Evolutionary conservation across 2,329 filamentous ascomycete genomes (phyloP).

Genomic region (Cercospora sesami): DNA sequence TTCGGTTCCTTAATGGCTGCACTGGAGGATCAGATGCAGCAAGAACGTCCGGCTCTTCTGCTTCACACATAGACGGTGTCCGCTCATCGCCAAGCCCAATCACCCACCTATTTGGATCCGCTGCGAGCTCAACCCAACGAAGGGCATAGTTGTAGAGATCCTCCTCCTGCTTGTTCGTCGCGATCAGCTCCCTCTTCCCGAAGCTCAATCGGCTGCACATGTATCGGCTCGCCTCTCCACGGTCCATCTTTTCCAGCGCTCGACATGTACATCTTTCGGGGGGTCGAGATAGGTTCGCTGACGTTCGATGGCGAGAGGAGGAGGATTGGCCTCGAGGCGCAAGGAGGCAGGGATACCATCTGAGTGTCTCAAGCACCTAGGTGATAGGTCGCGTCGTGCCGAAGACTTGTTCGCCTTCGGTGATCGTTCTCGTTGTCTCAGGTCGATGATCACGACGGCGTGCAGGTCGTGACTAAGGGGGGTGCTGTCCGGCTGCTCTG

Average conservation of each 20-base stretch:
- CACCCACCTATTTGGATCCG: background rate
- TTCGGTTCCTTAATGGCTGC: background rate
- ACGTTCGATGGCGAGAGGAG: background rate
- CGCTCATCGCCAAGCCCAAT: background rate
- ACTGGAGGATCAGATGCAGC: too few relatives aligned
- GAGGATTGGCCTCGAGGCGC: background rate
- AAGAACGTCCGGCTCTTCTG: background rate
- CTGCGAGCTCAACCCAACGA: background rate
- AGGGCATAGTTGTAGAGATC: background rate
- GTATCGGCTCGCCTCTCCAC: background rate
- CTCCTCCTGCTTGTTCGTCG: background rate
- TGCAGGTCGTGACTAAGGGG: background rate
- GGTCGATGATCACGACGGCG: background rate
- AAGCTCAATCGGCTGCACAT: background rate
- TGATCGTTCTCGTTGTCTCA: background rate
- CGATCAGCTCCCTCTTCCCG: too few relatives aligned
- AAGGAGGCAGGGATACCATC: too few relatives aligned
- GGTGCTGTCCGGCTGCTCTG: background rate
- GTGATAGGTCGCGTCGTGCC: too few relatives aligned
- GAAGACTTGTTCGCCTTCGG: background rate
- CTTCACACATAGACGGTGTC: background rate
- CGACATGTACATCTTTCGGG: background rate
- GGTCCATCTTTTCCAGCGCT: background rate
- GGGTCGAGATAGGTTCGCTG: too few relatives aligned
- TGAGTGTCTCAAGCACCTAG: too few relatives aligned